A percentile compares a stretch with the other conserved stretches of the same genome.
These are phyloP conservation scores for Strobilomyces echinocephalus DNA, from an alignment of 768 basidiomycete genomes.

Conservation along the genomic window DNA sequence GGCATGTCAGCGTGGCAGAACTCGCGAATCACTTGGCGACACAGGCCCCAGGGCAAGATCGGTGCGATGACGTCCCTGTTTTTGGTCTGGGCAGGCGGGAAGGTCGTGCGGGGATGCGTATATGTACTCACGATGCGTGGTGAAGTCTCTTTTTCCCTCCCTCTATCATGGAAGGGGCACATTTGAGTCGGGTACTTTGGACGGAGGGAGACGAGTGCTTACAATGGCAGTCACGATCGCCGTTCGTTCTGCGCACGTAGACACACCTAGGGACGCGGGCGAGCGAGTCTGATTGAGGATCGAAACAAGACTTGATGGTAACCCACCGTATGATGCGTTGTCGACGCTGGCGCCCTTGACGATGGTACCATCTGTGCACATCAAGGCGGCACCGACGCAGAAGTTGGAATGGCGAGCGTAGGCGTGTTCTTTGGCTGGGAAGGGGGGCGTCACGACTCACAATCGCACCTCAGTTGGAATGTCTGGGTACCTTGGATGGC, in stretches of 20 bases:
- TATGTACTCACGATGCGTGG: conserved; percentile 59
- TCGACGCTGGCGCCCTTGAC: conserved; percentile 88
- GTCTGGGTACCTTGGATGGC: conserved; percentile 52
- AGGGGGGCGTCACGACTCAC: background rate
- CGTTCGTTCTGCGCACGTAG: conserved; percentile 90
- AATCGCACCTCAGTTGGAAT: background rate
- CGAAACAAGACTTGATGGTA: background rate
- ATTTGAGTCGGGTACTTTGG: background rate
- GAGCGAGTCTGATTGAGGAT: background rate
- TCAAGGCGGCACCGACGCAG: conserved; percentile 82
- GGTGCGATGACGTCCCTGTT: conserved; percentile 43
- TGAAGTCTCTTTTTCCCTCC: conserved; percentile 65
- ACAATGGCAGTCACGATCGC: conserved; percentile 89
- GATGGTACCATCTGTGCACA: conserved; percentile 63
- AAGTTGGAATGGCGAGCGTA: conserved; percentile 89
- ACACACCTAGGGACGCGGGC: conserved; percentile 52
- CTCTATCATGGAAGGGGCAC: conserved; percentile 44
- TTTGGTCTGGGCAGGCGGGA: background rate
- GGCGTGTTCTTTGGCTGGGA: conserved; percentile 57
- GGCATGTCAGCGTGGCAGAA: conserved; percentile 77
- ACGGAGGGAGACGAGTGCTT: conserved; percentile 28
- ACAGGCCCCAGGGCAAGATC: conserved; percentile 88
- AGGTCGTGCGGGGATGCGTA: too few relatives aligned
- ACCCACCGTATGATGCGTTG: conserved; percentile 83
- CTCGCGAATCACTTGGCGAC: conserved; percentile 85